These are phyloP conservation scores for Amanita polypyramis DNA, from an alignment of 768 basidiomycete genomes.

Conservation along the genomic window DNA sequence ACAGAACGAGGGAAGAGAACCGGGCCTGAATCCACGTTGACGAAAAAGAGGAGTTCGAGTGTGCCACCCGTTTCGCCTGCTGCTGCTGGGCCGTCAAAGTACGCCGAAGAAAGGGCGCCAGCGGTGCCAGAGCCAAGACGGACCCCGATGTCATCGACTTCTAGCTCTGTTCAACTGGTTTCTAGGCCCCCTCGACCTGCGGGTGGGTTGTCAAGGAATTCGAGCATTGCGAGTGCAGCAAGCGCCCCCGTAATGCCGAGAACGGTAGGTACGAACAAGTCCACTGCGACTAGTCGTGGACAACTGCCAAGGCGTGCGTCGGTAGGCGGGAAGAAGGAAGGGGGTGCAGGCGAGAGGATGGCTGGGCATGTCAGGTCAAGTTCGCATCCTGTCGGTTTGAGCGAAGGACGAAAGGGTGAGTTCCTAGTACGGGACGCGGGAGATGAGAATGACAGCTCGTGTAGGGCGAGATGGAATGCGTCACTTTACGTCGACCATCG, in stretches of 20 bases:
- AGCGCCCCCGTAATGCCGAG: slow-evolving; percentile 16
- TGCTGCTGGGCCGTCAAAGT: not conserved
- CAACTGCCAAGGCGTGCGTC: slow-evolving; percentile 11
- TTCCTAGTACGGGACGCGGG: no score
- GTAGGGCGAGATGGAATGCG: not conserved
- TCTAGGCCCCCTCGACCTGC: not conserved
- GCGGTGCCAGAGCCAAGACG: not conserved
- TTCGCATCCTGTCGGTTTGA: not conserved
- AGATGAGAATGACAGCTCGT: not conserved
- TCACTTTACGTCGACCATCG: not conserved
- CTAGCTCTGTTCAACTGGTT: not conserved
- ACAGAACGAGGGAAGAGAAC: not conserved
- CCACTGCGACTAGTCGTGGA: slow-evolving; percentile 15
- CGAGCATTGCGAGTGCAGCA: slow-evolving; percentile 21
- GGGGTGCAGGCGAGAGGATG: not conserved
- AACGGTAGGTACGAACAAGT: slow-evolving; percentile 7
- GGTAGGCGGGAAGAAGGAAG: slow-evolving; percentile 1
- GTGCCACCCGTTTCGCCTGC: slow-evolving; percentile 9
- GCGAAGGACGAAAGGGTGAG: not conserved
- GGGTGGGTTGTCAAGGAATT: slow-evolving; percentile 18
- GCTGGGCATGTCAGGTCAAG: not conserved
- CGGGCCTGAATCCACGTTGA: slow-evolving; percentile 8
- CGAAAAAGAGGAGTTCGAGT: slow-evolving; percentile 7
- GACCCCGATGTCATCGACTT: not conserved
- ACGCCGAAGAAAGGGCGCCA: not conserved